These are phyloP conservation scores for Colletotrichum shisoi DNA, from an alignment of 2,329 filamentous ascomycete genomes.

Conservation along the genomic window DNA sequence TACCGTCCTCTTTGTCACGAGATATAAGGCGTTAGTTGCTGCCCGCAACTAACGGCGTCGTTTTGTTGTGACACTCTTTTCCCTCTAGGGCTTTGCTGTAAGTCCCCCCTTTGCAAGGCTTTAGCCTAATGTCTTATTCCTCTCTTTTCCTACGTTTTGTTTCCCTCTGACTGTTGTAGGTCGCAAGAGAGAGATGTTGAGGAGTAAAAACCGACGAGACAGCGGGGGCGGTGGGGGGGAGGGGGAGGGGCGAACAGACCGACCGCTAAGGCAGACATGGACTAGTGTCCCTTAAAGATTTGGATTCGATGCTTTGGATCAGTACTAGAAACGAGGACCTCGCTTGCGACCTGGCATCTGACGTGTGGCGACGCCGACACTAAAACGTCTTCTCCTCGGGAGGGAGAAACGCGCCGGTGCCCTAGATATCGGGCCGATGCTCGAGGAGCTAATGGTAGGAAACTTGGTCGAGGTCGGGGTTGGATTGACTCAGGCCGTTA, in stretches of 20 bases:
- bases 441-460: background rate
- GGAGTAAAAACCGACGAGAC: background rate
- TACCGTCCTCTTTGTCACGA: no score
- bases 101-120: no score
- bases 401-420: background rate
- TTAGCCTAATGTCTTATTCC: no score
- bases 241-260: no score
- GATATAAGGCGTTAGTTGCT: no score
- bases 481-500: no score
- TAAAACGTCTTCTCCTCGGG: conserved; percentile 12
- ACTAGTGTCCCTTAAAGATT: background rate
- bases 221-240: background rate
- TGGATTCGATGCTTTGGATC: background rate
- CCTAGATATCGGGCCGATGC: conserved; percentile 21
- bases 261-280: background rate
- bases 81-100: no score
- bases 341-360: conserved; percentile 4
- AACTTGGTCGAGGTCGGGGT: no score
- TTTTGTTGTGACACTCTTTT: no score
- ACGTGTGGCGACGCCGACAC: conserved; percentile 18
- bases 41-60: no score
- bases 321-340: background rate
- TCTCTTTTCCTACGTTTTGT: no score
- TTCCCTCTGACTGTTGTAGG: no score
- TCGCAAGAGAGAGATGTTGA: background rate